A percentile compares a stretch with the other conserved stretches of the same genome.
Evolutionary conservation across 176 grass and related monocot genomes (phyloP).

Genomic region (Areca catechu): DNA sequence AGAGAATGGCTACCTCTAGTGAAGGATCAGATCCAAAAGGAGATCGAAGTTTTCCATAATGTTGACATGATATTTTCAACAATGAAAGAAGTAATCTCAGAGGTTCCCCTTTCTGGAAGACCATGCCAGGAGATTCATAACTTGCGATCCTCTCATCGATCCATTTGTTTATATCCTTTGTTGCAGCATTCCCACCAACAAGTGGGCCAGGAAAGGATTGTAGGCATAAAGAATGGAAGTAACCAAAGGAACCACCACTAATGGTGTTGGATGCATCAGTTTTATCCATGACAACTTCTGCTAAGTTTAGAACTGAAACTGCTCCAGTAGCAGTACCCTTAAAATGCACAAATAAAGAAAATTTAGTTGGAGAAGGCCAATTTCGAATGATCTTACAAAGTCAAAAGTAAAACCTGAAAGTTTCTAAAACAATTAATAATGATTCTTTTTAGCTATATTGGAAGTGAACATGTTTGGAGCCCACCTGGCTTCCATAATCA

Average conservation of each 20-base stretch:
- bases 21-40: constrained; percentile 89
- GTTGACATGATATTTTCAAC: constrained; percentile 83
- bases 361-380: not conserved
- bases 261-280: constrained; percentile 37
- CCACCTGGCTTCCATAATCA: constrained; percentile 15
- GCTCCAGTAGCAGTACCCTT: constrained; percentile 37
- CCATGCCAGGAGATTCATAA: constrained; percentile 37
- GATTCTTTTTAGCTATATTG: too few species aligned
- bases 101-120: constrained; percentile 57
- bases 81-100: constrained; percentile 68
- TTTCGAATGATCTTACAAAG: too few species aligned
- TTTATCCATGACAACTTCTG: constrained; percentile 58
- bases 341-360: constrained; percentile 23
- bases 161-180: constrained; percentile 96
- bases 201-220: constrained; percentile 84
- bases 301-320: constrained; percentile 68
- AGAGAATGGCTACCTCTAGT: constrained; percentile 37
- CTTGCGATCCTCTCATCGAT: constrained; percentile 70
- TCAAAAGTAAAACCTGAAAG: too few species aligned
- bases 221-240: constrained; percentile 62
- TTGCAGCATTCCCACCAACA: constrained; percentile 67
- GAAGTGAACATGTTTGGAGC: not conserved
- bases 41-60: constrained; percentile 92
- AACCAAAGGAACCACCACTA: constrained; percentile 39
- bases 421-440: too few species aligned